phyloP scores from a whole-genome alignment of 768 basidiomycete genomes.

The Tulasnella sp. region DNA sequence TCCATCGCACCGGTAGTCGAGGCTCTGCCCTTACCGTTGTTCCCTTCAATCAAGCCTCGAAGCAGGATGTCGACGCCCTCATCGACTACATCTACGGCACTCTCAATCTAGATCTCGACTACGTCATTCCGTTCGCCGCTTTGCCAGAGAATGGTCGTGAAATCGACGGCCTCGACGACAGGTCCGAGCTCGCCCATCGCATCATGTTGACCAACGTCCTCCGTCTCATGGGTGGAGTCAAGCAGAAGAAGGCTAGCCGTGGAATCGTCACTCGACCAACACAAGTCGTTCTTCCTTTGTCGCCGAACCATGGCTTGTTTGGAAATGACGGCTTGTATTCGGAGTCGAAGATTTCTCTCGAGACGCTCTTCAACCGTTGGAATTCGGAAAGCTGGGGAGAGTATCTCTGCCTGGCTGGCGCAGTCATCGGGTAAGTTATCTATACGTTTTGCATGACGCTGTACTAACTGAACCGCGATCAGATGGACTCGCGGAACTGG shows the following conservation, averaged over 20 bases:
- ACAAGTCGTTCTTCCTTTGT: conserved; percentile 94
- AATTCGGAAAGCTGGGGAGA: conserved; percentile 98
- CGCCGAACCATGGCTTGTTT: conserved; percentile 96
- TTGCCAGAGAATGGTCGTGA: conserved; percentile 98
- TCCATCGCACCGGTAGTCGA: conserved; percentile 87
- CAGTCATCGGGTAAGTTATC: conserved; percentile 79
- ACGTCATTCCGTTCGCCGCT: conserved; percentile 96
- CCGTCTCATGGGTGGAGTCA: conserved; percentile 92
- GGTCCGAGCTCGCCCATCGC: conserved; percentile 93
- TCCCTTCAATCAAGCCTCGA: conserved; percentile 98
- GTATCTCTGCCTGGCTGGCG: conserved; percentile 94
- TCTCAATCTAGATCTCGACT: conserved; percentile 93
- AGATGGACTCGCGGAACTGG: conserved; percentile 99
- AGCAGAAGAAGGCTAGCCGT: conserved; percentile 94
- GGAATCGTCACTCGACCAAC: conserved; percentile 97
- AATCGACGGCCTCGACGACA: conserved; percentile 94
- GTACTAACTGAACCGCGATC: neutral
- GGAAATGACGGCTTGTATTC: conserved; percentile 97
- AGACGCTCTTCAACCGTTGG: conserved; percentile 98
- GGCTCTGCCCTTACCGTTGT: conserved; percentile 97
- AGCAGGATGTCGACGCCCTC: conserved; percentile 95
- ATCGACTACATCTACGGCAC: conserved; percentile 97
- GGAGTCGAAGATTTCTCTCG: conserved; percentile 95
- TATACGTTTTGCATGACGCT: neutral
- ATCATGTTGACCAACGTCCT: conserved; percentile 98